A percentile compares a stretch with the other conserved stretches of the same genome.
phyloP scores from a whole-genome alignment of 23 red algal genomes.

The Rhodosorus marinus region DNA sequence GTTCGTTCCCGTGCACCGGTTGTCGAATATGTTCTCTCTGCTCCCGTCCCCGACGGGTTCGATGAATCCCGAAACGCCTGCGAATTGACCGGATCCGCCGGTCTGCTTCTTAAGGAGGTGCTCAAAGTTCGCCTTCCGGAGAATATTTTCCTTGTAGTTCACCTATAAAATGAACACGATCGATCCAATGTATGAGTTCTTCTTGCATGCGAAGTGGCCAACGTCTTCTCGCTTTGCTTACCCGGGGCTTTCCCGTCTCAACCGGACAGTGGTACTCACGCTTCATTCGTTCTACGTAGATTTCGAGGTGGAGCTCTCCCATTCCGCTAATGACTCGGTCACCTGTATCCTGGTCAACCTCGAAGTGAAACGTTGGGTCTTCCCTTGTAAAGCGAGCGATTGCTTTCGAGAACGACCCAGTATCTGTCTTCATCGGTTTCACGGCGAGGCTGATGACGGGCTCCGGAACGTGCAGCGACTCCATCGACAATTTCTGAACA shows the following conservation, averaged over 20 bases:
- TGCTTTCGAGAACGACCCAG: constrained; percentile 55
- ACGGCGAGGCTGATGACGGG: constrained; percentile 83
- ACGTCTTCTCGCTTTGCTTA: not conserved
- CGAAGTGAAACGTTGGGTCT: constrained; percentile 88
- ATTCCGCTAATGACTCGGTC: constrained; percentile 93
- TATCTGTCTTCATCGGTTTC: constrained; percentile 27
- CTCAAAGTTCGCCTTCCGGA: constrained; percentile 32
- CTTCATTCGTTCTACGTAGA: constrained; percentile 87
- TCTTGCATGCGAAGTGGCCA: not conserved
- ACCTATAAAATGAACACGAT: too few relatives aligned
- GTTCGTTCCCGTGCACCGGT: constrained; percentile 74
- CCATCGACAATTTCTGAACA: constrained; percentile 50
- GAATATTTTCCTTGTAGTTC: constrained; percentile 87
- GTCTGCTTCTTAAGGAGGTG: constrained; percentile 96
- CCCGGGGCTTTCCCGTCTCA: constrained; percentile 63
- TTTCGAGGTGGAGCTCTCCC: constrained; percentile 93
- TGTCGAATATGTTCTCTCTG: constrained; percentile 66
- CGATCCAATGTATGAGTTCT: not conserved
- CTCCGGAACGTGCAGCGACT: constrained; percentile 83
- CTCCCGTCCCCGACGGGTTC: constrained; percentile 9
- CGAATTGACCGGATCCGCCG: constrained; percentile 95
- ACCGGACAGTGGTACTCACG: constrained; percentile 82
- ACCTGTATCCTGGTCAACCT: constrained; percentile 74
- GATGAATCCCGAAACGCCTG: constrained; percentile 65
- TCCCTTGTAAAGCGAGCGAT: constrained; percentile 67